Evolutionary conservation across 306 rosid species (phyloP), one percentile per base, ranked within the genome.

Genomic region (Calophaca sinica): DNA sequence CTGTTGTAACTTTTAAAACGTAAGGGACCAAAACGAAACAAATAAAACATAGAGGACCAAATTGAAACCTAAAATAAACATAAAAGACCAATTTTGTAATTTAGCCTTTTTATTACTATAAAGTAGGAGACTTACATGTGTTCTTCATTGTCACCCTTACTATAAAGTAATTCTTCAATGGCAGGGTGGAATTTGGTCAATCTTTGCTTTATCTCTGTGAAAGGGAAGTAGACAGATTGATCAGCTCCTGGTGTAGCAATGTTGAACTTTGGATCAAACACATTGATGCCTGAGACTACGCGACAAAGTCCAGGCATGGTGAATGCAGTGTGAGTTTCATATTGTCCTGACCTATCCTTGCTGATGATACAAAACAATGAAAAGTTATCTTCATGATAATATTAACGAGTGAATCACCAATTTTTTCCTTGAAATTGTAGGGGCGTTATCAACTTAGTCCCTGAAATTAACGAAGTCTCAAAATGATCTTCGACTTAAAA

Each of bases 181-280:
- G 68, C 78, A 35, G 89, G 84, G 28, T 70, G 78, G 26, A 85
- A 79, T 44, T 67, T 1, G 54, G 63, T 62, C 28, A 79, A 57
- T 20, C 86, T 66, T 75, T 35, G 46, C 1, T 81, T 75, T 54
- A 75, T 84, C 38, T 90, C 90, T 0, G 86, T 69, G 61, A 50
- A 74, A 64, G 98, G 93, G 72, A 93, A 93, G 84, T 93, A 93
- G 28, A 93, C 91, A 59, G 96, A 67, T 77, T 90, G 96, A 69
- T 93, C 98, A 80, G 98, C 98, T 9, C 98, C 98, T 3, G 98
- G 98, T 9, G 96, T 90, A 65, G 98, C 96, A 69, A 93, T 90
- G 90, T 93, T 93, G 90, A 93, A 89, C 84, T 89, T 93, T 3
- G 98, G 96, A 74, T 93, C 93, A 66, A 90, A 89, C 50, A 93